phyloP scores from a whole-genome alignment of 108 stramenopile species.

The Discostella pseudostelligera region DNA sequence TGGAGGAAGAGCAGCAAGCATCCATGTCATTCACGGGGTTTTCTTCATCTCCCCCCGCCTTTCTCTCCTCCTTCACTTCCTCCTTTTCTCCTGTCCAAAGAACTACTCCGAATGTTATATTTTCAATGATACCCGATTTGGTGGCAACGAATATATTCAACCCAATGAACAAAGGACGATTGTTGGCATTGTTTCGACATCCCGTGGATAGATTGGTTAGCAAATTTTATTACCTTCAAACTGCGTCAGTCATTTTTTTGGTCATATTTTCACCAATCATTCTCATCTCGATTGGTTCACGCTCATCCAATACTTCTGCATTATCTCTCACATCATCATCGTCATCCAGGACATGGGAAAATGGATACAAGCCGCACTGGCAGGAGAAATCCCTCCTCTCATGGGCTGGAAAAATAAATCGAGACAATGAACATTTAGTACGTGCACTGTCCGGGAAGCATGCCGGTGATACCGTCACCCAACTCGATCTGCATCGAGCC shows the following conservation, averaged over 20 bases:
- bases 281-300: too few relatives aligned
- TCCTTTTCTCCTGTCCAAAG: too few relatives aligned
- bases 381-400: constrained; percentile 40
- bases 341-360: too few relatives aligned
- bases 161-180: constrained; percentile 30
- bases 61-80: too few relatives aligned
- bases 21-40: neutral
- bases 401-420: constrained; percentile 24
- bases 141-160: constrained; percentile 35
- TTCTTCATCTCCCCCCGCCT: too few relatives aligned
- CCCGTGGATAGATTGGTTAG: constrained; percentile 50
- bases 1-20: neutral
- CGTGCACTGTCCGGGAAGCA: constrained; percentile 19
- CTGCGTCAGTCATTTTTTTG: constrained; percentile 16
- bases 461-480: neutral
- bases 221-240: constrained; percentile 52
- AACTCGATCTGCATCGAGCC: constrained; percentile 29
- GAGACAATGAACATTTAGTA: constrained; percentile 24
- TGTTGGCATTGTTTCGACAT: constrained; percentile 49
- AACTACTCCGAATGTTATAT: constrained; percentile 24
- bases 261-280: too few relatives aligned
- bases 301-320: too few relatives aligned
- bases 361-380: constrained; percentile 44
- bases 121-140: constrained; percentile 30
- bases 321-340: too few relatives aligned